Evolutionary conservation across 2,329 filamentous ascomycete genomes (phyloP).

Genomic region (Nemania bipapillata): DNA sequence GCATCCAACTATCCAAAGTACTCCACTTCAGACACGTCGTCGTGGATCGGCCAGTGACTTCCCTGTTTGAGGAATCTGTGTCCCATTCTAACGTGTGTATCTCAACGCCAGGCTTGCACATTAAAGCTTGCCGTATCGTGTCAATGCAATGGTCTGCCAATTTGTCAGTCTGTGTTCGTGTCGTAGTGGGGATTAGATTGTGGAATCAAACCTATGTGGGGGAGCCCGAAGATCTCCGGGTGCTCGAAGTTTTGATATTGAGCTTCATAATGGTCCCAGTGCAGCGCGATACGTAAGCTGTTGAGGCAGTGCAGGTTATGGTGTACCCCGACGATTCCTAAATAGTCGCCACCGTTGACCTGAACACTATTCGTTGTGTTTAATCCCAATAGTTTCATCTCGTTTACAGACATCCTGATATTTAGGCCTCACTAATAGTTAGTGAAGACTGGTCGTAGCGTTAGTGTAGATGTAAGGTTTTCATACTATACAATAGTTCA

Average conservation of each 20-base stretch:
- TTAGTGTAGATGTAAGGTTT: not conserved
- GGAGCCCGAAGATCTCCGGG: not conserved
- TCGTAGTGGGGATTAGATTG: not conserved
- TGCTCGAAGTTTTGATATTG: not conserved
- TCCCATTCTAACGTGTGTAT: not conserved
- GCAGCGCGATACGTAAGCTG: not conserved
- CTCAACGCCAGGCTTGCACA: not conserved
- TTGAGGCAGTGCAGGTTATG: constrained; percentile 15
- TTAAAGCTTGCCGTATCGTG: not conserved
- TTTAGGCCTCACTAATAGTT: too few relatives aligned
- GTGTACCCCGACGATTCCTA: not conserved
- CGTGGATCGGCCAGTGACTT: not conserved
- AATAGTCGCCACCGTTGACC: constrained; percentile 1
- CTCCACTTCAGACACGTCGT: not conserved
- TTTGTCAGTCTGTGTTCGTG: not conserved
- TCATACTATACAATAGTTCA: not conserved
- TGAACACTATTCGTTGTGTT: constrained; percentile 4
- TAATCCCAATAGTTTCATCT: not conserved
- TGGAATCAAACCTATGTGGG: not conserved
- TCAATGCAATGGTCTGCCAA: constrained; percentile 1
- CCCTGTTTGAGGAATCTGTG: not conserved
- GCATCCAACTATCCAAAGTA: not conserved
- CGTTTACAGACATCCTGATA: not conserved
- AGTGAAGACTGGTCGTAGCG: not conserved
- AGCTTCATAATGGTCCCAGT: constrained; percentile 5